Evolutionary conservation across 192 early-diverging fungal species (phyloP), one percentile per base, ranked within the genome.

Genomic region (Dissophora ornata): DNA sequence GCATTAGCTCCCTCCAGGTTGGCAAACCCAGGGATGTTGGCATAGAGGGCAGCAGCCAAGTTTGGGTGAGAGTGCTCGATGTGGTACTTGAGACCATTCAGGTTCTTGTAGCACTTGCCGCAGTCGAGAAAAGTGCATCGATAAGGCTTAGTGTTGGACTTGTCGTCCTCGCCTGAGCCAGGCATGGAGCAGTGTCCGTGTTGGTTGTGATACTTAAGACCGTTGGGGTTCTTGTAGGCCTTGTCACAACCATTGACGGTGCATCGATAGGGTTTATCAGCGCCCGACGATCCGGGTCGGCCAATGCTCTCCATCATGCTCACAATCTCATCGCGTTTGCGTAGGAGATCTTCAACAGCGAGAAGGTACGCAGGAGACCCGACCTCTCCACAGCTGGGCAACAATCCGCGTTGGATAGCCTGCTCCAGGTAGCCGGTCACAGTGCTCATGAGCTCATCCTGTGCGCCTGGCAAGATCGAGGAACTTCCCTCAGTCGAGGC

Each of bases 141-240:
- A 71, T 90, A 92, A 4, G 91, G 91, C 74, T 92, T 93, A 24
- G 80, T 70, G 22, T 81, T 73, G 41, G 71, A 64, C n/a, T 84
- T 86, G 32, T 83, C 82, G 18, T 92, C 92, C 30, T 89, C 88
- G 45, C 68, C 63, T 10, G 80, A 80, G 28, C 80, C 71, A n/a
- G 80, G 52, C 22, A 64, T 38, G 22, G 80, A 69, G 73, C 91
- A 91, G 75, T 98, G 97, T 15, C 95, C 95, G 79, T 98, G 96
- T 79, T 92, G 85, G 79, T 95, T 90, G 82, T 98, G 96, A 85
- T 98, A 98, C 80, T 98, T 98, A 65, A 98, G 84, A 9, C 97
- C 96, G 46, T 97, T 97, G 32, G 96, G 95, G 77, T 98, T 98
- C 82, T 98, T 98, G 85, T 98, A 98, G 11, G 95, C 90, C 83